Evolutionary conservation across 805 yeast species (phyloP).

Genomic region (Yueomyces sinensis): DNA sequence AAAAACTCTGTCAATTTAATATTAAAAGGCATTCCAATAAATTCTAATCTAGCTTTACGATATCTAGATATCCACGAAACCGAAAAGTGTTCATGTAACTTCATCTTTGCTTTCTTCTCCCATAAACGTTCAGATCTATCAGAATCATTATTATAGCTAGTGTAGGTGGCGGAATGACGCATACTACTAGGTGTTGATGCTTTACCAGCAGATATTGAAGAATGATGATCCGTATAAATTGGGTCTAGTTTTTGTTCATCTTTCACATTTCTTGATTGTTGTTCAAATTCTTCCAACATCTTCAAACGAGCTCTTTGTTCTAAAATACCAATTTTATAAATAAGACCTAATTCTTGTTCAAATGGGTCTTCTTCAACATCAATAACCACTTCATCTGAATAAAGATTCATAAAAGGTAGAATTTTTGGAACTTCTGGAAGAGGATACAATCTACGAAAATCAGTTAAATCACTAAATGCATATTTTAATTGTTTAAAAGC

Average conservation of each 20-base stretch:
- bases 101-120: constrained; percentile 6
- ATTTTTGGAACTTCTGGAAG: constrained; percentile 15
- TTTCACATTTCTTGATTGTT: constrained; percentile 2
- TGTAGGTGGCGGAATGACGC: background rate
- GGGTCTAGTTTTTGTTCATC: background rate
- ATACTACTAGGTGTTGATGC: background rate
- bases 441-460: constrained; percentile 16
- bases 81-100: constrained; percentile 25
- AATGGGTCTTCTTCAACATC: constrained; percentile 53
- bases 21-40: constrained; percentile 19
- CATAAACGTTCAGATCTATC: background rate
- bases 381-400: constrained; percentile 30
- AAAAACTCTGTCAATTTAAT: constrained; percentile 8
- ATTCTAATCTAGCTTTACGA: constrained; percentile 18
- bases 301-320: constrained; percentile 42
- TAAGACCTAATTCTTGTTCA: constrained; percentile 45
- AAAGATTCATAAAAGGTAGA: constrained; percentile 32
- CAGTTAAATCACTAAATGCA: constrained; percentile 28
- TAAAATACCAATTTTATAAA: constrained; percentile 41
- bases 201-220: background rate
- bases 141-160: background rate
- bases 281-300: constrained; percentile 22
- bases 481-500: constrained; percentile 31
- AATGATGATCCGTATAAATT: background rate
- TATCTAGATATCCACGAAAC: constrained; percentile 28